A percentile compares a stretch with the other conserved stretches of the same genome.
Evolutionary conservation across 2,329 filamentous ascomycete species (phyloP).

Genomic region (Beauveria scarabaeidicola): DNA sequence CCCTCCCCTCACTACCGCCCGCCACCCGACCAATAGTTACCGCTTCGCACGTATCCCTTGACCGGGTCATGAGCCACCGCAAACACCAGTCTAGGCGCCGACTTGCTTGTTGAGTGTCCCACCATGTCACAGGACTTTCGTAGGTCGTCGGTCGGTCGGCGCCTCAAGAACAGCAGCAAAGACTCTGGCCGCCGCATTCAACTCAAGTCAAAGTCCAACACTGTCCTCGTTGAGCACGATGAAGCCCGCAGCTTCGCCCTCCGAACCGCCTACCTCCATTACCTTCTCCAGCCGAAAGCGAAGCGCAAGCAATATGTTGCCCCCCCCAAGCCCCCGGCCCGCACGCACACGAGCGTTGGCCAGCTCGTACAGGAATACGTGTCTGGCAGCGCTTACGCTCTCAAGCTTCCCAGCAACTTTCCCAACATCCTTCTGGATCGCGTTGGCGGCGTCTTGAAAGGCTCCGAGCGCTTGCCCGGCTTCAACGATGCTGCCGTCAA

Average conservation of each 20-base stretch:
- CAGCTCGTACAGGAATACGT: conserved; percentile 85
- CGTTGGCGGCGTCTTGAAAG: conserved; percentile 70
- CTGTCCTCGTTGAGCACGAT: conserved; percentile 51
- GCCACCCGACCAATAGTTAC: not conserved
- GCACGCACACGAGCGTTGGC: conserved; percentile 64
- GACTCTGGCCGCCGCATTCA: conserved; percentile 33
- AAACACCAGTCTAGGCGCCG: not conserved
- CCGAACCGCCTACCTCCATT: conserved; percentile 82
- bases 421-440: conserved; percentile 53
- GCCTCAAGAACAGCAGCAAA: conserved; percentile 35
- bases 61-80: not conserved
- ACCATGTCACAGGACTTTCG: conserved; percentile 45
- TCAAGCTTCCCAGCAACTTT: conserved; percentile 52
- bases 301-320: conserved; percentile 83
- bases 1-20: not conserved
- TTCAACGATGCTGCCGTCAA: conserved; percentile 88
- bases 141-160: conserved; percentile 37
- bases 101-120: conserved; percentile 5
- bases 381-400: conserved; percentile 37
- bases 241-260: conserved; percentile 90
- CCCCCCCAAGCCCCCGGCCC: conserved; percentile 51
- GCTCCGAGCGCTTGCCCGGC: conserved; percentile 75
- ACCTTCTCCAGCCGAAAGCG: conserved; percentile 83
- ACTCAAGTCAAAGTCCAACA: conserved; percentile 41
- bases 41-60: not conserved